Base-by-base conservation (phyloP, 176 grass and related monocot genomes). In the Triticum dicoccoides region DNA sequence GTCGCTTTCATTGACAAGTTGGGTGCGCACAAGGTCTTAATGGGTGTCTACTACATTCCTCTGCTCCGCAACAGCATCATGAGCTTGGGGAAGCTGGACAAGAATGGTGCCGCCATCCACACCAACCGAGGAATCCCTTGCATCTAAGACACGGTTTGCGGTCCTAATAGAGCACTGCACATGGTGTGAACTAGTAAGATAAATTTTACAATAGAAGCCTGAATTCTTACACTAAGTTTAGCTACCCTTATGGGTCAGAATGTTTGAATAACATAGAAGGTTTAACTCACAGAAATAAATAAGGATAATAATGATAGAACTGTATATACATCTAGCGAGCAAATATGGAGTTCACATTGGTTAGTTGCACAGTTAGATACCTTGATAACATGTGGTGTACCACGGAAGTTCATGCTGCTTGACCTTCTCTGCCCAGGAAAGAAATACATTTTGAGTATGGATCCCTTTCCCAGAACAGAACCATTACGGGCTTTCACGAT, bases 401-500 rank as follows among this genome's bases (percentile, higher is more conserved):
- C 97, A 61, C n/a, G 87, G 44, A 98, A 91, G 63, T 94, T 89
- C 87, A 92, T 88, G 24, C 73, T 85, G 77, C 85, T 96, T 69
- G 94, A 98, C 80, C 71, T 92, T 86, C 89, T 96, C 76, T 96
- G 94, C 80, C 94, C 97, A 80, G 97, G 94, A 84, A 96, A 98
- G 78, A 96, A 94, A 49, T 96, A 98, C 92, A 88, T 98, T 93
- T 98, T 98, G 23, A 98, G 94, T 89, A 98, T 98, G 49, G 97
- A 98, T 80, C 97, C 94, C 86, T 98, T 98, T 62, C 94, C 97
- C 20, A 98, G 80, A 81, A 98, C 97, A 86, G 97, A 98, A 69
- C 97, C 97, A 87, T 82, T 82, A 76, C 97, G 97, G 66, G 90
- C 92, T 83, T 92, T 96, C 76, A 98, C 94, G 88, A 93, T 80